phyloP scores from a whole-genome alignment of 2,329 filamentous ascomycete genomes.

The Arthroderma sp. region DNA sequence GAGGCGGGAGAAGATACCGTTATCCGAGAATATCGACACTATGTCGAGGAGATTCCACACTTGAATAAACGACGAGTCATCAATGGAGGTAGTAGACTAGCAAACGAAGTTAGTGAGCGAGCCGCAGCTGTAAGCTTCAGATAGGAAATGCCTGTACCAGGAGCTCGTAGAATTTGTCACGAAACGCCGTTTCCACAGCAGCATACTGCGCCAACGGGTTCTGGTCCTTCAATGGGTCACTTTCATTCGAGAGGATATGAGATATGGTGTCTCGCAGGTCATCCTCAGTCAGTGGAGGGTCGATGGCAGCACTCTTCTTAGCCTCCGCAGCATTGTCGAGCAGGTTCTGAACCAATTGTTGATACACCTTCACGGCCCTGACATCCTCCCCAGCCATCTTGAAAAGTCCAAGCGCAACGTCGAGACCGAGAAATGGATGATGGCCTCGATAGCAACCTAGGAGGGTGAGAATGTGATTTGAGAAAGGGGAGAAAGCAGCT shows the following conservation, averaged over 20 bases:
- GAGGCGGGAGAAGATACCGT: slow-evolving; percentile 42
- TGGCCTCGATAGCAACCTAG: too few relatives aligned
- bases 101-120: slow-evolving; percentile 7
- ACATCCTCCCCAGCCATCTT: slow-evolving; percentile 24
- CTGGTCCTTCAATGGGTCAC: slow-evolving; percentile 23
- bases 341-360: slow-evolving; percentile 42
- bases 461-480: too few relatives aligned
- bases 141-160: slow-evolving; percentile 47
- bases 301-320: slow-evolving; percentile 50
- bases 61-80: slow-evolving; percentile 62
- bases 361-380: slow-evolving; percentile 33
- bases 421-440: not conserved
- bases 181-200: slow-evolving; percentile 70
- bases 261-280: slow-evolving; percentile 39
- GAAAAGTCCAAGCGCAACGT: not conserved
- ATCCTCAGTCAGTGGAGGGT: slow-evolving; percentile 60
- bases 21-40: slow-evolving; percentile 74
- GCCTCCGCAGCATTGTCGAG: slow-evolving; percentile 45
- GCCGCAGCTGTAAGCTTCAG: slow-evolving; percentile 7
- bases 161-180: slow-evolving; percentile 64
- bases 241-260: slow-evolving; percentile 24
- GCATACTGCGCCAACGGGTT: slow-evolving; percentile 46
- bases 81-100: slow-evolving; percentile 61
- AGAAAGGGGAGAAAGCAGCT: too few relatives aligned
- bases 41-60: slow-evolving; percentile 94